phyloP scores from a whole-genome alignment of 495 filamentous ascomycete species.

The Penicillium maclennaniae region DNA sequence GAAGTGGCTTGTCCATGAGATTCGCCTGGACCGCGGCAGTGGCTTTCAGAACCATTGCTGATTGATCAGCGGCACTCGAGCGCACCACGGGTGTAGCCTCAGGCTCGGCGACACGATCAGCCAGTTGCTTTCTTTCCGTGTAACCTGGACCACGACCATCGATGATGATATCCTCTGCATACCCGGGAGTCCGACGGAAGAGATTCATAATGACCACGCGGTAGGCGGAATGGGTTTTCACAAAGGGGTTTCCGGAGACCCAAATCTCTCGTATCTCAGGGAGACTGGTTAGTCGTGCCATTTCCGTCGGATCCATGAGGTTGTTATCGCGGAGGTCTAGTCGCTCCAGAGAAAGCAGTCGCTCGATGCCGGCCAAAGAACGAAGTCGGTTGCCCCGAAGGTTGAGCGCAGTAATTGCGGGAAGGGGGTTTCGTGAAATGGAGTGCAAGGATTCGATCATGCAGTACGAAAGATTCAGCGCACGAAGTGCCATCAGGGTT shows the following conservation, averaged over 20 bases:
- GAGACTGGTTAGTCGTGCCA: slow-evolving; percentile 83
- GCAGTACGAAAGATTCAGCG: slow-evolving; percentile 89
- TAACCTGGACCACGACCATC: slow-evolving; percentile 78
- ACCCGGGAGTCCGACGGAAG: slow-evolving; percentile 88
- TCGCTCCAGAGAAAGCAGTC: slow-evolving; percentile 79
- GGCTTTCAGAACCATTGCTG: slow-evolving; percentile 60
- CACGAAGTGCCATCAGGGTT: slow-evolving; percentile 73
- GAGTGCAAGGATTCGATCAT: slow-evolving; percentile 97
- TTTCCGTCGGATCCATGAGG: slow-evolving; percentile 81
- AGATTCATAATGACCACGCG: slow-evolving; percentile 91
- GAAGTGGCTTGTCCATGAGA: neutral
- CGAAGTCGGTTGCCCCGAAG: slow-evolving; percentile 83
- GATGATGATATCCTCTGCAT: slow-evolving; percentile 84
- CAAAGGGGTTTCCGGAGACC: slow-evolving; percentile 86
- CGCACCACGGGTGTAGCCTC: slow-evolving; percentile 73
- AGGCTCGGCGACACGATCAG: slow-evolving; percentile 75
- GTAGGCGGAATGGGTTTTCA: slow-evolving; percentile 79
- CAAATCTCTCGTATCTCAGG: slow-evolving; percentile 91
- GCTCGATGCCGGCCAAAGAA: slow-evolving; percentile 88
- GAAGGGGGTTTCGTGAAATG: slow-evolving; percentile 77
- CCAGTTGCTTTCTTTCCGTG: slow-evolving; percentile 75
- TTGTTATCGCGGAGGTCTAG: slow-evolving; percentile 91
- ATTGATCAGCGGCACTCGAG: slow-evolving; percentile 51
- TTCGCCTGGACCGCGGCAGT: slow-evolving; percentile 13
- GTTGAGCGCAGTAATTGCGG: slow-evolving; percentile 90